These are phyloP conservation scores for Jacaranda mimosifolia DNA, from an alignment of 257 asterid species.

Conservation along the genomic window DNA sequence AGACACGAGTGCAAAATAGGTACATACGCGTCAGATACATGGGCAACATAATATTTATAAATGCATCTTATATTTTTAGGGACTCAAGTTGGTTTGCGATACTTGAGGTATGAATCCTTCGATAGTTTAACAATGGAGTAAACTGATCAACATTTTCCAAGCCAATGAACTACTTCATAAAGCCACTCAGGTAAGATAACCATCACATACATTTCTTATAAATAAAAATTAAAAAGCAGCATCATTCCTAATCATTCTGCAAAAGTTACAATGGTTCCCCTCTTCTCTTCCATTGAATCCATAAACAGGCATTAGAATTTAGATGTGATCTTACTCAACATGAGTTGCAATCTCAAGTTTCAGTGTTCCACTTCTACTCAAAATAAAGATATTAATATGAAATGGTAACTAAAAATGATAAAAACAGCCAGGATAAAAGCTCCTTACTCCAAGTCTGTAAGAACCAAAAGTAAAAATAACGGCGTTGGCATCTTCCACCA, in stretches of 20 bases:
- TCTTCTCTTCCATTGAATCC: background rate
- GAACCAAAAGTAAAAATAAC: constrained; percentile 92
- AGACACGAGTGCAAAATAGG: background rate
- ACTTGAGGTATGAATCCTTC: background rate
- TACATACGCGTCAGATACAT: background rate
- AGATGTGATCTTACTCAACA: constrained; percentile 13
- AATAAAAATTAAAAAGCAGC: background rate
- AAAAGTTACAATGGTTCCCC: background rate
- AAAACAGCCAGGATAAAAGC: constrained; percentile 26
- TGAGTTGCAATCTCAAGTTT: constrained; percentile 9
- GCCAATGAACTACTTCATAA: constrained; percentile 10
- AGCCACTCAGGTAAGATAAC: background rate
- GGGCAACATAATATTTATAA: background rate
- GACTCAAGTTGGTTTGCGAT: constrained; percentile 15
- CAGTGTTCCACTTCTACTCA: background rate
- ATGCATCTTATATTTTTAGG: background rate
- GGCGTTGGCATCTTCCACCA: constrained; percentile 95
- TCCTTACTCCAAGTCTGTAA: constrained; percentile 89
- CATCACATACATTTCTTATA: constrained; percentile 6
- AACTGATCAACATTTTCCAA: background rate
- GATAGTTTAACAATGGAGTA: background rate
- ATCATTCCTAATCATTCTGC: background rate
- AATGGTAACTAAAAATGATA: background rate
- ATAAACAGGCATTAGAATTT: background rate
- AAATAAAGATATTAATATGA: background rate